phyloP scores from a whole-genome alignment of 176 grass and related monocot genomes.

The Dactylis glomerata region DNA sequence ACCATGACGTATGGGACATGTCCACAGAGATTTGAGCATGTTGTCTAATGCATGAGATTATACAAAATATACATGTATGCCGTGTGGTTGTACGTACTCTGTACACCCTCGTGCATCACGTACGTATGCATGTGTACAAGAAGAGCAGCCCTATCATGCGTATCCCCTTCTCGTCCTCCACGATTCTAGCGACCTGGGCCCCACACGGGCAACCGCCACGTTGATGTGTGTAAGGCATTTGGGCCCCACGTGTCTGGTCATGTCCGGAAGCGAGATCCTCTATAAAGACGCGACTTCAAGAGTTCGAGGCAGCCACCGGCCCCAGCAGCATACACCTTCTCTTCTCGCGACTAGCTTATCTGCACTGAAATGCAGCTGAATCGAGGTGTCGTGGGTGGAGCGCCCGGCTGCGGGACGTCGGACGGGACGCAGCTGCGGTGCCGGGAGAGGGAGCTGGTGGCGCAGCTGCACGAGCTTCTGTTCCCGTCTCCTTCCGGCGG shows the following conservation, averaged over 20 bases:
- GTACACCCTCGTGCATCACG: no score
- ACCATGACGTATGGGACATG: no score
- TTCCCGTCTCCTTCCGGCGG: not conserved
- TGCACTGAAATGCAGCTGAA: not conserved
- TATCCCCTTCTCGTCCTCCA: not conserved
- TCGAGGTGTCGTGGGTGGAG: not conserved
- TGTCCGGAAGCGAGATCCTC: not conserved
- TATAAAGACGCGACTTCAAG: not conserved
- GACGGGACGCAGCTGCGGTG: not conserved
- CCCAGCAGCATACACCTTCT: not conserved
- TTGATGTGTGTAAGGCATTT: not conserved
- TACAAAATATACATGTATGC: no score
- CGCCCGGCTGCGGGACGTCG: not conserved
- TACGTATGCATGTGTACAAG: no score
- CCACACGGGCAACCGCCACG: not conserved
- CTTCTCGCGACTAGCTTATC: not conserved
- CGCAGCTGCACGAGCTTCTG: slow-evolving; percentile 22
- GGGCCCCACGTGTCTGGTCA: not conserved
- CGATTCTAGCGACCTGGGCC: not conserved
- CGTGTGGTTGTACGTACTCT: no score
- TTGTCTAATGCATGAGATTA: no score
- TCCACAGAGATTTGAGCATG: no score
- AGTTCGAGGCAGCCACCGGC: not conserved
- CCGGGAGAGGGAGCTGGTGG: slow-evolving; percentile 28
- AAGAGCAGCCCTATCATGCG: not conserved